phyloP scores from a whole-genome alignment of 2,329 filamentous ascomycete species.

The Talaromyces piceae region DNA sequence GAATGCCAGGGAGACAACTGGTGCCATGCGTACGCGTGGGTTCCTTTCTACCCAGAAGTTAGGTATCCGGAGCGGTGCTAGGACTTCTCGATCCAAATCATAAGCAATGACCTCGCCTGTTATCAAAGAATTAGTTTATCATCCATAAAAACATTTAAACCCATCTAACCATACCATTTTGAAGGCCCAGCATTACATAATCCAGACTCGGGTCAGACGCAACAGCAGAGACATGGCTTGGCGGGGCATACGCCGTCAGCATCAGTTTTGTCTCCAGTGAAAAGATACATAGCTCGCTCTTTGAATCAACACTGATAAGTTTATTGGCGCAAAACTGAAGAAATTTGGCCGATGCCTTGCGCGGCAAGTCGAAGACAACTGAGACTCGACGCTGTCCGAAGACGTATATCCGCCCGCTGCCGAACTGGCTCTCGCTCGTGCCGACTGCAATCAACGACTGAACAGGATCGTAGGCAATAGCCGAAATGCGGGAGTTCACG shows the following conservation, averaged over 20 bases:
- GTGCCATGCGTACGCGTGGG: slow-evolving; percentile 55
- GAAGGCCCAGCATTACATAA: slow-evolving; percentile 80
- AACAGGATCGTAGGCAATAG: slow-evolving; percentile 83
- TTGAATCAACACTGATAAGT: slow-evolving; percentile 74
- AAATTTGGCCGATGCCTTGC: slow-evolving; percentile 65
- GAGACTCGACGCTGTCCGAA: slow-evolving; percentile 76
- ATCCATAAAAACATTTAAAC: background rate
- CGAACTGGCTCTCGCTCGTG: slow-evolving; percentile 79
- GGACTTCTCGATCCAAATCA: slow-evolving; percentile 73
- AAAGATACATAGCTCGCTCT: slow-evolving; percentile 79
- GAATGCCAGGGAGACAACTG: slow-evolving; percentile 70
- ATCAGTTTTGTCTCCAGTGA: slow-evolving; percentile 64
- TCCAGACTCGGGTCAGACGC: slow-evolving; percentile 85
- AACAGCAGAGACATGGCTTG: slow-evolving; percentile 66
- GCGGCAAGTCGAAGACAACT: slow-evolving; percentile 63
- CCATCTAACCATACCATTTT: slow-evolving; percentile 51
- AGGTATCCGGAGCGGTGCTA: slow-evolving; percentile 72
- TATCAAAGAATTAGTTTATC: background rate
- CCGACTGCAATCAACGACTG: slow-evolving; percentile 90
- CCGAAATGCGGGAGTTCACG: slow-evolving; percentile 68
- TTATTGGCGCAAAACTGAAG: slow-evolving; percentile 82
- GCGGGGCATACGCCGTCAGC: slow-evolving; percentile 63
- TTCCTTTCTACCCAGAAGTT: slow-evolving; percentile 78
- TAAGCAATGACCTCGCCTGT: slow-evolving; percentile 81
- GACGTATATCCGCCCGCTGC: slow-evolving; percentile 79